These are phyloP conservation scores for Rubia occidens DNA, from an alignment of 305 asterid species.

Conservation along the genomic window DNA sequence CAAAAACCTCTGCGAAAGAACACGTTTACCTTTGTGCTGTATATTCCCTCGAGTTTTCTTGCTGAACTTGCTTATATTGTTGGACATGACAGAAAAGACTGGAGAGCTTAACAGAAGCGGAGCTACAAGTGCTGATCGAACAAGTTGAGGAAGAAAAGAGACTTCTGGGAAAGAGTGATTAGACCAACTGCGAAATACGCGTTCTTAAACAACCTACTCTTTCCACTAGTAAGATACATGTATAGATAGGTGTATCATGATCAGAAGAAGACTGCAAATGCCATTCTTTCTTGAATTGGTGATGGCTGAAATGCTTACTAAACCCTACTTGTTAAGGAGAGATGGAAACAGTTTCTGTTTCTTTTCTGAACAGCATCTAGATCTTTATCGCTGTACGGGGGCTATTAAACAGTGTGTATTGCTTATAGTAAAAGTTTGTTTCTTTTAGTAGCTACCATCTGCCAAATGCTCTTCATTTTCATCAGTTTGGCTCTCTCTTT, in stretches of 20 bases:
- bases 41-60: neutral
- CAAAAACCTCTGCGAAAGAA: neutral
- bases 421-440: too few species aligned
- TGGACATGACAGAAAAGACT: constrained; percentile 54
- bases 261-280: neutral
- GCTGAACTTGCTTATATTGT: neutral
- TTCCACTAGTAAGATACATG: neutral
- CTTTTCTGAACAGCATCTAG: neutral
- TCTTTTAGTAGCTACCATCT: too few species aligned
- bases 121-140: constrained; percentile 60
- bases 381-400: too few species aligned
- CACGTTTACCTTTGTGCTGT: neutral
- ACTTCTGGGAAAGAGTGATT: constrained; percentile 37
- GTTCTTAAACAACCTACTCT: neutral
- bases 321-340: neutral
- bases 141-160: constrained; percentile 95
- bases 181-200: constrained; percentile 26
- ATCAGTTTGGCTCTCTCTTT: too few species aligned
- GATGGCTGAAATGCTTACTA: neutral
- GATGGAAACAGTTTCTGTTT: neutral
- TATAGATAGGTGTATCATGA: neutral
- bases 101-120: constrained; percentile 92
- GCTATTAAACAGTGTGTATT: too few species aligned
- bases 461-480: too few species aligned
- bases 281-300: neutral